These are phyloP conservation scores for Rhodotorula toruloides DNA, from an alignment of 768 basidiomycete genomes.

Conservation along the genomic window DNA sequence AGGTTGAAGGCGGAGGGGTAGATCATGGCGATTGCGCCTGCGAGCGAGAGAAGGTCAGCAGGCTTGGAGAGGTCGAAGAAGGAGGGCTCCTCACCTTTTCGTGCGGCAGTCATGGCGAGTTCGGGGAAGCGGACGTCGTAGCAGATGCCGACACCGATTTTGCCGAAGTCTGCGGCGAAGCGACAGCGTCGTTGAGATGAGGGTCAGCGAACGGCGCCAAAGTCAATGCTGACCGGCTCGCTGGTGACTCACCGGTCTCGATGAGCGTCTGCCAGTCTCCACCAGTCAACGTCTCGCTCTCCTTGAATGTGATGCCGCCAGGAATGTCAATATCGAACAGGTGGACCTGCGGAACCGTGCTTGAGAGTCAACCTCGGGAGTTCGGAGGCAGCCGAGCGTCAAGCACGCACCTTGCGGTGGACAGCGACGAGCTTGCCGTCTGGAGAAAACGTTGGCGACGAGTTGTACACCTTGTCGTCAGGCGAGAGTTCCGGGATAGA, in stretches of 20 bases:
- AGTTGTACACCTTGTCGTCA: slow-evolving; percentile 76
- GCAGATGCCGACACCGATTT: slow-evolving; percentile 91
- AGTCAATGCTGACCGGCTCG: neutral
- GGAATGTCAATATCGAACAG: slow-evolving; percentile 95
- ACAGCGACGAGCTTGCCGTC: slow-evolving; percentile 45
- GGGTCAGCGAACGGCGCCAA: neutral
- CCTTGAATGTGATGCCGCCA: slow-evolving; percentile 84
- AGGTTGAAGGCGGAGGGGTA: slow-evolving; percentile 94
- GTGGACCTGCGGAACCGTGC: slow-evolving; percentile 54
- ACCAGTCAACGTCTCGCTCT: slow-evolving; percentile 52
- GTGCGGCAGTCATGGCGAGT: slow-evolving; percentile 80
- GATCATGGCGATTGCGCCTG: slow-evolving; percentile 79
- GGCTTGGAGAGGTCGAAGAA: neutral
- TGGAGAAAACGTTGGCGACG: slow-evolving; percentile 50
- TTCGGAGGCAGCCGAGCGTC: no score
- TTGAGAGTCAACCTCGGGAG: no score
- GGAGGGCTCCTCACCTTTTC: slow-evolving; percentile 57
- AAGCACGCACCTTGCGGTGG: slow-evolving; percentile 69
- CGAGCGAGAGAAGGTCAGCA: slow-evolving; percentile 5
- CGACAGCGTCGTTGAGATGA: neutral
- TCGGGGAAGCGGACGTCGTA: slow-evolving; percentile 96
- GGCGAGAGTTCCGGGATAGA: slow-evolving; percentile 82
- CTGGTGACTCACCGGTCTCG: slow-evolving; percentile 63
- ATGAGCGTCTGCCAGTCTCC: slow-evolving; percentile 71
- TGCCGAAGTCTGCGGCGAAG: slow-evolving; percentile 95